phyloP scores from a whole-genome alignment of 2,329 filamentous ascomycete species.

The Colletotrichum simmondsii region DNA sequence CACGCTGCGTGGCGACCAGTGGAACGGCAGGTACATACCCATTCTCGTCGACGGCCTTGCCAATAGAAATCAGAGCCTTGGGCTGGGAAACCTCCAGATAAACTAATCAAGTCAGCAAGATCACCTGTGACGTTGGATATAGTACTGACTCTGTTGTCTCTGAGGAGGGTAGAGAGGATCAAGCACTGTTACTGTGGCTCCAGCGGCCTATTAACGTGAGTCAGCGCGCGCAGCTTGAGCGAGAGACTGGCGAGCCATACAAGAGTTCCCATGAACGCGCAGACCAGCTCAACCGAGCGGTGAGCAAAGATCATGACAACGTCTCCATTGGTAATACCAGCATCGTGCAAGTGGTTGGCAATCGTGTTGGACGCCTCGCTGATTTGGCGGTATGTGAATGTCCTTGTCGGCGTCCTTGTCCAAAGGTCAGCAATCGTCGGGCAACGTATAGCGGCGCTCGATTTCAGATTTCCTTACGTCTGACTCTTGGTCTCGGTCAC shows the following conservation, averaged over 20 bases:
- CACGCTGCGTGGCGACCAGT: not conserved
- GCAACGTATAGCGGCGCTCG: not conserved
- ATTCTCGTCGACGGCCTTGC: slow-evolving; percentile 75
- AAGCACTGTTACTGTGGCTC: slow-evolving; percentile 73
- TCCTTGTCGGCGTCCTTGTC: slow-evolving; percentile 58
- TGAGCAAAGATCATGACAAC: slow-evolving; percentile 95
- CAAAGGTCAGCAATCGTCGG: slow-evolving; percentile 10
- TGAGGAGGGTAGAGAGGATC: slow-evolving; percentile 87
- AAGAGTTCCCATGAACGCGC: slow-evolving; percentile 81
- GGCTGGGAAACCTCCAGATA: slow-evolving; percentile 85
- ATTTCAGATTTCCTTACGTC: slow-evolving; percentile 18
- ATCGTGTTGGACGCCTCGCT: slow-evolving; percentile 84
- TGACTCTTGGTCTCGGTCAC: slow-evolving; percentile 60
- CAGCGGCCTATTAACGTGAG: slow-evolving; percentile 52
- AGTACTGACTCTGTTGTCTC: slow-evolving; percentile 67
- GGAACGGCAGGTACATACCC: slow-evolving; percentile 31
- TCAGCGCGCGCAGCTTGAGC: slow-evolving; percentile 6
- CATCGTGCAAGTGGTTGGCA: slow-evolving; percentile 80
- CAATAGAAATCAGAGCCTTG: slow-evolving; percentile 77
- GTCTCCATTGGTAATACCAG: slow-evolving; percentile 81
- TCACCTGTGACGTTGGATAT: not conserved
- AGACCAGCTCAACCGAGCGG: slow-evolving; percentile 57
- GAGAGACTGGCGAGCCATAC: slow-evolving; percentile 42
- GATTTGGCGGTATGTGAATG: slow-evolving; percentile 90
- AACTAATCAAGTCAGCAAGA: slow-evolving; percentile 52